phyloP scores from a whole-genome alignment of 768 basidiomycete species.

The Dacryopinax spathularia region DNA sequence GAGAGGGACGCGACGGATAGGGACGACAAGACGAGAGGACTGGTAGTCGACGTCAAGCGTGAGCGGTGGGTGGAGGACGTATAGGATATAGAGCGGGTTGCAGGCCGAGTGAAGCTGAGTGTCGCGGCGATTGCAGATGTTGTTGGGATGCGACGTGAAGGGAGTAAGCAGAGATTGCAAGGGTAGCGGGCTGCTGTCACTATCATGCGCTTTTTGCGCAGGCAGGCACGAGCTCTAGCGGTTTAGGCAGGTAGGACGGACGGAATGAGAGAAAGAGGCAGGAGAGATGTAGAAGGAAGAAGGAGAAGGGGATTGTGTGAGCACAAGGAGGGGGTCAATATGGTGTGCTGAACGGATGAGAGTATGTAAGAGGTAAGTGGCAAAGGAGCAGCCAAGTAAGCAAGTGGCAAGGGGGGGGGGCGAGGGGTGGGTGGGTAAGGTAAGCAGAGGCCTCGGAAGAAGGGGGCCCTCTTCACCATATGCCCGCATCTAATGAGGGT shows the following conservation, averaged over 20 bases:
- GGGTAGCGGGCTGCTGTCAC: not conserved
- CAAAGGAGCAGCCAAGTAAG: not conserved
- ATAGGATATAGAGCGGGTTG: not conserved
- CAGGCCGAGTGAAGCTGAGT: not conserved
- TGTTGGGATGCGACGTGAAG: not conserved
- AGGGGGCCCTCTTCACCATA: too few relatives aligned
- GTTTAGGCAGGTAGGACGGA: too few relatives aligned
- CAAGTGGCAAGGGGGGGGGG: not conserved
- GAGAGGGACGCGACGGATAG: not conserved
- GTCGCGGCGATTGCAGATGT: not conserved
- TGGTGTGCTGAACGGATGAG: not conserved
- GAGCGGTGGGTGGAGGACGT: not conserved
- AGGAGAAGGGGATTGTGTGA: not conserved
- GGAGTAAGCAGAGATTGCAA: not conserved
- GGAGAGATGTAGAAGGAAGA: too few relatives aligned
- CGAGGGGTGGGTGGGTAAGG: too few relatives aligned
- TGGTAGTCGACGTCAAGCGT: not conserved
- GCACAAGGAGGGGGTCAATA: not conserved
- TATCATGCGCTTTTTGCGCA: constrained; percentile 5
- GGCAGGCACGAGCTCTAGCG: too few relatives aligned
- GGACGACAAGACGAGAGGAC: not conserved
- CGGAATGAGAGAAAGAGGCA: constrained; percentile 6
- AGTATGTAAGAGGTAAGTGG: not conserved
- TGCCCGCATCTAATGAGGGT: not conserved
- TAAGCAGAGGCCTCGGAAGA: too few relatives aligned